Evolutionary conservation across 2,329 filamentous ascomycete species (phyloP), one percentile per base, ranked within the genome.

Genomic region (Helotiales sp.): DNA sequence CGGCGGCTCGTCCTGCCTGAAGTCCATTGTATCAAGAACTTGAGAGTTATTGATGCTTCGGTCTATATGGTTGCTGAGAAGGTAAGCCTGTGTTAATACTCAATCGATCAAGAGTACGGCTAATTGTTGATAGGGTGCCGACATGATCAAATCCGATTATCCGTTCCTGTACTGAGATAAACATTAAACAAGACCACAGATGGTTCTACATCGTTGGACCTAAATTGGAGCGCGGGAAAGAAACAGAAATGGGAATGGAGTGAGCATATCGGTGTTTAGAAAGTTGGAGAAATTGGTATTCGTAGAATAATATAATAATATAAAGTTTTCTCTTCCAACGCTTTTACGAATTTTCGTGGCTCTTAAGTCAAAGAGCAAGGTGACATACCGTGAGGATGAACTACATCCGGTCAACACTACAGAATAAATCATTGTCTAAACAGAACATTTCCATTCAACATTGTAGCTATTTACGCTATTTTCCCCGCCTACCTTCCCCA

Each of bases 51-150:
- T 37, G 86, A 89, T 73, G 85, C 86, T 65, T 81, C 84, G 1
- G 86, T 89, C 1, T 89, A 89, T 70, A 86, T 85, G 82, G 74
- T 88, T 65, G 86, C 79, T 4, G 86, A 89, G 74, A 89, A 85
- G 78, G n/a, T 47, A 3, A 22, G 43, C n/a, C 22, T 22, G 43
- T n/a, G n/a, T n/a, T n/a, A n/a, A 17, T 43, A 43, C 15, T 17
- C 7, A 13, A 5, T 2, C 37, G 37, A 17, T 17, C 7, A 1
- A 43, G 6, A 43, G 37, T 17, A 43, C 13, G 6, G 20, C 43
- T 47, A 22, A 47, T n/a, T 47, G 43, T 20, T 22, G 6, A 22
- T n/a, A 47, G 43, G 62, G 78, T 22, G 82, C 82, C 28, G 82
- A 84, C 74, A 73, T 81, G 62, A 84, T 85, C 75, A 83, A 83